phyloP scores from a whole-genome alignment of 371 early-diverging fungal genomes.

The Rhizopus microsporus region DNA sequence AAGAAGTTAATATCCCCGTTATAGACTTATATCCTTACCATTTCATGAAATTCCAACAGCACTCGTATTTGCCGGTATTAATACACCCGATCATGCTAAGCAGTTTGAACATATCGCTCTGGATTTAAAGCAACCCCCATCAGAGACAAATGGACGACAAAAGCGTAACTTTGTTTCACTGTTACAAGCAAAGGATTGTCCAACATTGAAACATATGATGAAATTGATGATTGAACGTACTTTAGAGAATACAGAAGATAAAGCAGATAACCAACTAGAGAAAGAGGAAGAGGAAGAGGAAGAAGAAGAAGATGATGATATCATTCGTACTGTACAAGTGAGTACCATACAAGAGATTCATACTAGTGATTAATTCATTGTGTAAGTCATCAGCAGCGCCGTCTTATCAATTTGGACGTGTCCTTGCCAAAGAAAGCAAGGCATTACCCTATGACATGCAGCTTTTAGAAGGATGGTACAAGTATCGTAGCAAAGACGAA shows the following conservation, averaged over 20 bases:
- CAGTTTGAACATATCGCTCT: constrained; percentile 52
- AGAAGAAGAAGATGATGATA: constrained; percentile 28
- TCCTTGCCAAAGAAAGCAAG: constrained; percentile 20
- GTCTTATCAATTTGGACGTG: constrained; percentile 12
- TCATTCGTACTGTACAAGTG: constrained; percentile 8
- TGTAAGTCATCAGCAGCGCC: not conserved
- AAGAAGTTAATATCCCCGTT: no score
- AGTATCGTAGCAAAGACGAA: constrained; percentile 23
- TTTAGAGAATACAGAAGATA: constrained; percentile 18
- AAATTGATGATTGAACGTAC: constrained; percentile 66
- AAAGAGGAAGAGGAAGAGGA: constrained; percentile 27
- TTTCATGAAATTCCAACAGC: constrained; percentile 70
- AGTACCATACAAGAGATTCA: not conserved
- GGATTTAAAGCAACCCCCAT: constrained; percentile 38
- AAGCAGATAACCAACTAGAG: constrained; percentile 28
- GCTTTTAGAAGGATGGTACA: constrained; percentile 68
- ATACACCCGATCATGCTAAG: constrained; percentile 47
- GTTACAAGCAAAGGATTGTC: constrained; percentile 68
- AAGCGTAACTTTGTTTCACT: constrained; percentile 56
- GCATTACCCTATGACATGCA: constrained; percentile 60
- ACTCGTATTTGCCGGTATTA: constrained; percentile 67
- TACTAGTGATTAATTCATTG: not conserved
- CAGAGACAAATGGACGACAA: constrained; percentile 21
- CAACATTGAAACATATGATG: constrained; percentile 55
- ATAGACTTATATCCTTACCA: constrained; percentile 38